These are phyloP conservation scores for Phyllosticta paracitricarpa DNA, from an alignment of 2,329 filamentous ascomycete species.

Conservation along the genomic window DNA sequence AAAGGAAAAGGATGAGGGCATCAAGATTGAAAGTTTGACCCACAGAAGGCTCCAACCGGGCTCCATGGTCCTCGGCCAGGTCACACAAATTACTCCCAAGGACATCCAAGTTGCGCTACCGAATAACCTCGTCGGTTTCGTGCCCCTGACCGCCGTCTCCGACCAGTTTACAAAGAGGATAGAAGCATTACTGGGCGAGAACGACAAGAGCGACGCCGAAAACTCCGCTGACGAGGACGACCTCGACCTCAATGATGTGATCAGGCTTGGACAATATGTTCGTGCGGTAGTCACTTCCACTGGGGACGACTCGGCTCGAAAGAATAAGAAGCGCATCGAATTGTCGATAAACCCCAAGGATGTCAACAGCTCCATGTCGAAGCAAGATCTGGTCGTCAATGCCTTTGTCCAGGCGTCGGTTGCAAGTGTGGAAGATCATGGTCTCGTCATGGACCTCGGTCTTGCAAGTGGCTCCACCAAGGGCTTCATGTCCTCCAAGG, in stretches of 20 bases:
- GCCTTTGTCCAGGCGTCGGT: conserved; percentile 80
- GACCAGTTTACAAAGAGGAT: conserved; percentile 66
- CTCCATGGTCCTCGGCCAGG: conserved; percentile 77
- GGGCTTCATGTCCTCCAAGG: conserved; percentile 78
- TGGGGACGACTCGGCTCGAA: conserved; percentile 53
- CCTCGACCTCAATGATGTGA: conserved; percentile 65
- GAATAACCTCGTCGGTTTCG: conserved; percentile 85
- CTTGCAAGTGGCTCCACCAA: conserved; percentile 57
- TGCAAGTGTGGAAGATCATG: conserved; percentile 88
- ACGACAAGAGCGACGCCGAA: conserved; percentile 46
- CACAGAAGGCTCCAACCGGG: conserved; percentile 85
- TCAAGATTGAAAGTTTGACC: conserved; percentile 78
- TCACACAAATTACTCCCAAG: conserved; percentile 69
- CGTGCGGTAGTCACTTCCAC: conserved; percentile 76
- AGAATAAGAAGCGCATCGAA: conserved; percentile 72
- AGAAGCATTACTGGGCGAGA: conserved; percentile 53
- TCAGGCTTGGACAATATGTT: conserved; percentile 77
- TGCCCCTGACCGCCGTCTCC: conserved; percentile 87
- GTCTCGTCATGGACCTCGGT: conserved; percentile 85
- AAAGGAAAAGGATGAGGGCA: conserved; percentile 36
- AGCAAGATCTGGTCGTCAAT: conserved; percentile 64
- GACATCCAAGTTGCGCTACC: conserved; percentile 76
- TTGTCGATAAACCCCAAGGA: conserved; percentile 72
- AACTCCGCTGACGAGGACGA: conserved; percentile 43
- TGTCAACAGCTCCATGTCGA: conserved; percentile 64